A percentile compares a stretch with the other conserved stretches of the same genome.
These are phyloP conservation scores for Aschersonia sp. DNA, from an alignment of 2,329 filamentous ascomycete genomes.

Conservation along the genomic window DNA sequence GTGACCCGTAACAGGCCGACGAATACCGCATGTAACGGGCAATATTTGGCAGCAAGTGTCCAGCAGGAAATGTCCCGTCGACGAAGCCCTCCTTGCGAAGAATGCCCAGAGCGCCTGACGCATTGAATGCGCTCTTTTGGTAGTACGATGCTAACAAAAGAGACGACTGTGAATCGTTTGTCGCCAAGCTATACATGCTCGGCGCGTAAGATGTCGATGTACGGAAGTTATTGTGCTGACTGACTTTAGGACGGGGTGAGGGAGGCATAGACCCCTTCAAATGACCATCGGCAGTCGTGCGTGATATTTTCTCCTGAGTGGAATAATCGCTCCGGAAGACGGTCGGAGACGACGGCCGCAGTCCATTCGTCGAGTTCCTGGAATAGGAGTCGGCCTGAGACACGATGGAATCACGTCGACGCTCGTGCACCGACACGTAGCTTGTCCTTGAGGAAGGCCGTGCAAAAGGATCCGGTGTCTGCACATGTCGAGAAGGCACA, in stretches of 20 bases:
- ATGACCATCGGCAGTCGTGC: slow-evolving; percentile 6
- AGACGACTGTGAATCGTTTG: slow-evolving; percentile 40
- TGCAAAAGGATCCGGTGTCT: slow-evolving; percentile 14
- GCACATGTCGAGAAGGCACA: slow-evolving; percentile 1
- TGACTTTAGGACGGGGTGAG: slow-evolving; percentile 7
- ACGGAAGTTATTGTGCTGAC: slow-evolving; percentile 8
- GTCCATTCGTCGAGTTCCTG: slow-evolving; percentile 29
- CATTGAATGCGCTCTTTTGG: slow-evolving; percentile 31
- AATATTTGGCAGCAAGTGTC: slow-evolving; percentile 47
- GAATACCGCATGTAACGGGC: slow-evolving; percentile 52
- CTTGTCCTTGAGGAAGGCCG: slow-evolving; percentile 30
- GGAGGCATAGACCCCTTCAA: slow-evolving; percentile 8
- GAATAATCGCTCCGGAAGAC: slow-evolving; percentile 12
- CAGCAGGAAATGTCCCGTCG: slow-evolving; percentile 42
- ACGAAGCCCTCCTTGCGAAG: slow-evolving; percentile 38
- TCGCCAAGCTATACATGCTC: slow-evolving; percentile 47
- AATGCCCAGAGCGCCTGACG: slow-evolving; percentile 31
- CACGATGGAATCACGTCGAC: slow-evolving; percentile 36
- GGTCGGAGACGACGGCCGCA: slow-evolving; percentile 29
- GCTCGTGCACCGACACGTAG: slow-evolving; percentile 35
- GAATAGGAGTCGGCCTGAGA: slow-evolving; percentile 43
- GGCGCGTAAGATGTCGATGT: slow-evolving; percentile 20
- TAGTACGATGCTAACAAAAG: slow-evolving; percentile 34
- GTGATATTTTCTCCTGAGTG: slow-evolving; percentile 9
- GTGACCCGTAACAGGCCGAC: slow-evolving; percentile 50